Base-by-base conservation (phyloP, 306 rosid species). In the Pterocarpus macrocarpus region DNA sequence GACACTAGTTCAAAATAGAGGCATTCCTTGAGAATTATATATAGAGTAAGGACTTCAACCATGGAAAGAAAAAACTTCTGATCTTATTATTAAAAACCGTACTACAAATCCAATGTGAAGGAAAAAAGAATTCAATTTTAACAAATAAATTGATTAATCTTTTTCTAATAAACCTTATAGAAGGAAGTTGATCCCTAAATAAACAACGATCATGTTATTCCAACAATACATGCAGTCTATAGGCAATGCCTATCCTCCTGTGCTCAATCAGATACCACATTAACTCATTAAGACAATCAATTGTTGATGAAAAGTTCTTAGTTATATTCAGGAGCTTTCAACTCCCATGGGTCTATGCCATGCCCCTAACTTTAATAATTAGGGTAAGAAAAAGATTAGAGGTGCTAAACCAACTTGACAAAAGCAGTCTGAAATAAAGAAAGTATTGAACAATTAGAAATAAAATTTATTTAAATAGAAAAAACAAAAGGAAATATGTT, bases 371-470 rank as follows among this genome's bases (percentile, higher is more conserved):
- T n/a, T 35, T 7, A 15, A 64, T 36, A 14, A n/a, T 3, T 16
- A 64, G 28, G 30, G 12, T 14, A 15, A 64, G 47, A 64, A 38
- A 64, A 15, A 35, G 53, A 71, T 4, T 15, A 56, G 17, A 44
- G 49, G 36, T 62, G 34, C 34, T 44, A 33, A 74, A 30, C 49
- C 34, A 61, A 15, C 69, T n/a, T 12, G 10, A 67, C 11, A 15
- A 59, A 50, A 49, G 65, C 43, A 82, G 22, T 62, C 70, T 41
- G 22, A 50, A 75, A 67, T 17, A 45, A 56, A 52, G 11, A 36
- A 75, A 32, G 61, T 30, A 34, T 47, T 28, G 61, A 49, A 68
- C 17, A 71, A 49, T 49, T 36, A 53, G 33, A 68, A 73, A 38
- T n/a, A 76, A 71, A 72, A 63, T 63, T 63, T 58, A 7, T 55